Conservation (phyloP, 305 asterid species). For the Petunia hybrid region DNA sequence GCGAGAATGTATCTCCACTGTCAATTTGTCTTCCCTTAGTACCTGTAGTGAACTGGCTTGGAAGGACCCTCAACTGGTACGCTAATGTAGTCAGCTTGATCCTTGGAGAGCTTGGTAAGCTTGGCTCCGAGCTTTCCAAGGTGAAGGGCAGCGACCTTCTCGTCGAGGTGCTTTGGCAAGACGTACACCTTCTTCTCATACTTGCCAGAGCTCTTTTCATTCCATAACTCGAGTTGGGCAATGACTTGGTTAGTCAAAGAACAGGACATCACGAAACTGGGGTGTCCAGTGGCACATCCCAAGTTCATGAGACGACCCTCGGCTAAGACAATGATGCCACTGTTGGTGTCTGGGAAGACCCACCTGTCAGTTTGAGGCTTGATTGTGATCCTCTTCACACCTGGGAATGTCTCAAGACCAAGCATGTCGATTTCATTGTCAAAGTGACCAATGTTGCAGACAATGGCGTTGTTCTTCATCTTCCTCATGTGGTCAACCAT, state of each 20-base stretch:
- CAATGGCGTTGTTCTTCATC: conserved; percentile 71
- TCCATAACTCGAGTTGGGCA: conserved; percentile 67
- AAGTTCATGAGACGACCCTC: too few relatives aligned
- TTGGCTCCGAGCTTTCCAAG: conserved; percentile 40
- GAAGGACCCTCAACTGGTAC: conserved; percentile 71
- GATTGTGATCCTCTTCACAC: conserved; percentile 59
- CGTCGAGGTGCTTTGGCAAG: too few relatives aligned
- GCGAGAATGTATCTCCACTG: not conserved
- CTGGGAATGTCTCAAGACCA: conserved; percentile 58
- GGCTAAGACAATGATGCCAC: conserved; percentile 58
- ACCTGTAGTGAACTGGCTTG: conserved; percentile 72
- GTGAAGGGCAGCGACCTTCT: too few relatives aligned
- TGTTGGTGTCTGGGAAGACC: conserved; percentile 52
- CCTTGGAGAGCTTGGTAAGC: conserved; percentile 63
- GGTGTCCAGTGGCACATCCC: conserved; percentile 72
- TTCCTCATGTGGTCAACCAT: too few relatives aligned
- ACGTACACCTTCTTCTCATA: conserved; percentile 46
- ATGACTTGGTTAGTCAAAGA: conserved; percentile 66
- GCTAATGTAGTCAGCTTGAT: conserved; percentile 66
- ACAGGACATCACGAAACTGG: conserved; percentile 73
- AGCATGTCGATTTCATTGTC: too few relatives aligned
- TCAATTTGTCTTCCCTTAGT: conserved; percentile 37
- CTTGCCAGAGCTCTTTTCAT: conserved; percentile 53
- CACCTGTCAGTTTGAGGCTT: conserved; percentile 71
- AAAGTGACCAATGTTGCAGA: conserved; percentile 75